phyloP scores from a whole-genome alignment of 352 stramenopile genomes.

The Pythium insidiosum region DNA sequence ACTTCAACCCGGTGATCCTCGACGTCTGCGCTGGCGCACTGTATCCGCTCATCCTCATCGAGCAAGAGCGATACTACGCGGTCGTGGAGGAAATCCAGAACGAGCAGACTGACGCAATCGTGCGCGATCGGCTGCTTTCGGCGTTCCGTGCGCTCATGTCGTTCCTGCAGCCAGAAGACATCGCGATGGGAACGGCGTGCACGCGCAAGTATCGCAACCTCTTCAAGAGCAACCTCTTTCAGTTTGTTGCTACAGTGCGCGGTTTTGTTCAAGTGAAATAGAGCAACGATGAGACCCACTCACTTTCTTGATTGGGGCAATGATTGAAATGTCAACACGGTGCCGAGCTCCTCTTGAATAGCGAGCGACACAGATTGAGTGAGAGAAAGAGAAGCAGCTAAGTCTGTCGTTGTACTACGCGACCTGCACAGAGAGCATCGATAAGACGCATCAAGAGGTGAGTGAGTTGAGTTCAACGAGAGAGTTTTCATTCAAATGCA shows the following conservation, averaged over 20 bases:
- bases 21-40: slow-evolving; percentile 60
- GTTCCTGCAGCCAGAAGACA: slow-evolving; percentile 53
- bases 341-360: too few species aligned
- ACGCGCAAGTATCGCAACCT: slow-evolving; percentile 62
- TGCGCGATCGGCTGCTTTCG: slow-evolving; percentile 42
- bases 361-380: too few species aligned
- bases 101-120: slow-evolving; percentile 33
- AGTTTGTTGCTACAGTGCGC: slow-evolving; percentile 73
- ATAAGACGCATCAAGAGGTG: too few species aligned
- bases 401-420: not conserved
- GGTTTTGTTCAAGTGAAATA: slow-evolving; percentile 82
- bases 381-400: too few species aligned
- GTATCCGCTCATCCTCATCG: slow-evolving; percentile 77
- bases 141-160: slow-evolving; percentile 61
- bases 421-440: too few species aligned
- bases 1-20: slow-evolving; percentile 66
- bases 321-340: too few species aligned
- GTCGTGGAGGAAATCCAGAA: slow-evolving; percentile 59
- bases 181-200: slow-evolving; percentile 43
- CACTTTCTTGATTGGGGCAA: too few species aligned
- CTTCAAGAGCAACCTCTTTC: slow-evolving; percentile 80
- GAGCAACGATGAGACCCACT: not conserved
- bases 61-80: slow-evolving; percentile 57
- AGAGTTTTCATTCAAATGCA: too few species aligned
- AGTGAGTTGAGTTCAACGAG: too few species aligned